phyloP scores from a whole-genome alignment of 2,329 filamentous ascomycete genomes.

The Aspergillus sp. region DNA sequence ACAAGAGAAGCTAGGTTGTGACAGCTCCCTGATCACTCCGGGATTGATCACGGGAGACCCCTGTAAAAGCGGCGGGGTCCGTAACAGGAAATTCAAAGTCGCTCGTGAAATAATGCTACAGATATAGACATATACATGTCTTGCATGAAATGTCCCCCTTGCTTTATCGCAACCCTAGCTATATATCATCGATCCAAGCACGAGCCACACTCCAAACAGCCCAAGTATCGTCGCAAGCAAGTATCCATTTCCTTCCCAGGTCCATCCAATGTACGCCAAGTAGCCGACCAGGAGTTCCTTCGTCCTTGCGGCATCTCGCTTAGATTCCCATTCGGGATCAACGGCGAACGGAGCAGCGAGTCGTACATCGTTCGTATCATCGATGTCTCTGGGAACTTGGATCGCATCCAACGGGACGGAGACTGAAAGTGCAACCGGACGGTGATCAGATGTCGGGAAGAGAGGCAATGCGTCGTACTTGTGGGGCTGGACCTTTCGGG shows the following conservation, averaged over 20 bases:
- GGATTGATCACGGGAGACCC: no score
- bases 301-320: constrained; percentile 48
- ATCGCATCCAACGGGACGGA: constrained; percentile 53
- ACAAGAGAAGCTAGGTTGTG: no score
- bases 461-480: constrained; percentile 70
- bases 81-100: no score
- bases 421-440: constrained; percentile 68
- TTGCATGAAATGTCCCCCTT: background rate
- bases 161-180: constrained; percentile 6
- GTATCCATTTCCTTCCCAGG: constrained; percentile 41
- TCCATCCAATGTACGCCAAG: constrained; percentile 47
- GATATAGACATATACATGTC: background rate
- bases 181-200: constrained; percentile 31
- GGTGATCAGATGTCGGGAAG: constrained; percentile 79
- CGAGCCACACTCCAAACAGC: constrained; percentile 35
- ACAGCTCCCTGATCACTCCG: no score
- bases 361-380: constrained; percentile 29
- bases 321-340: constrained; percentile 50
- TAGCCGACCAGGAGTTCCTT: constrained; percentile 56
- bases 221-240: constrained; percentile 34
- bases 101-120: no score
- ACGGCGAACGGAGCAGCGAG: constrained; percentile 51
- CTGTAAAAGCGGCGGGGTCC: no score
- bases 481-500: constrained; percentile 44
- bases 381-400: constrained; percentile 25